A percentile compares a stretch with the other conserved stretches of the same genome.
Conservation (phyloP, 768 basidiomycete genomes). For the Tricholoma terreum region DNA sequence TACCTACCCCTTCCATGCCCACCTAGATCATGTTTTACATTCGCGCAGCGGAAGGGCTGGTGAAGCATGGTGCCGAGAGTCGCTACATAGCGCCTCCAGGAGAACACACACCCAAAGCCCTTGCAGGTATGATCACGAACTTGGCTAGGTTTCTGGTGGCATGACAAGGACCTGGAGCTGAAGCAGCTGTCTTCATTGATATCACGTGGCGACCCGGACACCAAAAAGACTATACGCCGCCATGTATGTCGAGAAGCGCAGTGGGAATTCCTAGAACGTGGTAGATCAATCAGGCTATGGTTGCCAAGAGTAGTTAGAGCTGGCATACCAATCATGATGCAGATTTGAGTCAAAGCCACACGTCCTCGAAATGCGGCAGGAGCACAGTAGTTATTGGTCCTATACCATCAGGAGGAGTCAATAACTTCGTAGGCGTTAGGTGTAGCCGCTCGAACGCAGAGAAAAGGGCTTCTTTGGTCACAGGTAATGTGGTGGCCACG, state of each 20-base stretch:
- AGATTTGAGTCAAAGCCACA: too few relatives aligned
- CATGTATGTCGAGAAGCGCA: too few relatives aligned
- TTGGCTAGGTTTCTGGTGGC: too few relatives aligned
- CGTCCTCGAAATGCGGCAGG: neutral
- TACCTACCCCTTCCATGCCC: constrained; percentile 33
- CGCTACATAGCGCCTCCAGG: too few relatives aligned
- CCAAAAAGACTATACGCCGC: too few relatives aligned
- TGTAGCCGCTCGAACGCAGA: neutral
- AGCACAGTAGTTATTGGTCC: neutral
- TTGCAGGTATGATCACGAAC: too few relatives aligned
- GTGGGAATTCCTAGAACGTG: neutral
- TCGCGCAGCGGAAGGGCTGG: neutral
- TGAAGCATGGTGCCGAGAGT: too few relatives aligned
- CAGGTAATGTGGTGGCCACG: neutral
- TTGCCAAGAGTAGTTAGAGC: neutral
- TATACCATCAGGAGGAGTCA: neutral
- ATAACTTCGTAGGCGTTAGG: neutral
- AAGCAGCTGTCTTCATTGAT: too few relatives aligned
- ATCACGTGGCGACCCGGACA: too few relatives aligned
- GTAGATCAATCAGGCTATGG: neutral
- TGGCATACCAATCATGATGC: neutral
- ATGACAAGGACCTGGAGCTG: too few relatives aligned
- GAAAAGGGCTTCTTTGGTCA: neutral
- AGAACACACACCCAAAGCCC: too few relatives aligned
- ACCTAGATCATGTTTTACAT: constrained; percentile 34